Evolutionary conservation across 768 basidiomycete genomes (phyloP), one percentile per base, ranked within the genome.

Genomic region (Tricholoma sp.): DNA sequence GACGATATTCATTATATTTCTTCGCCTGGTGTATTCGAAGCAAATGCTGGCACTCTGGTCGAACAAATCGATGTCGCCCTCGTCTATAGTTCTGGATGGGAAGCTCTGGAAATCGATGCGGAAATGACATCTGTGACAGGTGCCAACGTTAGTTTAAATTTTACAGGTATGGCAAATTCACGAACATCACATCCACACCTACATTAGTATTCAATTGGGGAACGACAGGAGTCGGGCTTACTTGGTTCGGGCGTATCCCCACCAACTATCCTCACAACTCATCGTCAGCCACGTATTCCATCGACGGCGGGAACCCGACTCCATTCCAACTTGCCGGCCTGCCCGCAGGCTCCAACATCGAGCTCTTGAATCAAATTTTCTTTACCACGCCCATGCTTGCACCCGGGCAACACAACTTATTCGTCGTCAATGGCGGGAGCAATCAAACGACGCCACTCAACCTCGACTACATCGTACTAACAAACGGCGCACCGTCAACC

Each of bases 1-100:
- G 70, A 72, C 32, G n/a, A 56, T 13, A 61, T 72, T 18, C 54
- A 62, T 10, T 72, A 69, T 31, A 50, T 62, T 29, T 69, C 69
- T 6, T 66, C 64, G 10, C 47, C 63, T 5, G 58, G 53, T n/a
- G 50, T 60, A 4, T 29, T 58, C 7, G 41, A 65, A 24, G 63
- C 64, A 28, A 55, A 57, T 9, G 57, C 57, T 8, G 56, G 61
- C 2, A 53, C 68, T 15, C 18, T 62, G 10, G 42, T 68, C 4
- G 64, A 66, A 12, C 58, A 56, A 36, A 29, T 18, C 7, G 69
- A 70, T 53, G 60, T 65, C 3, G 55, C 41, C 8, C 50, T 72
- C 6, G 52, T 57, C 8, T 65, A 56, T 53, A 62, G 65, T 12
- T 12, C 42, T 20, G 63, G 64, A 15, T 72, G 70, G 70, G 28